These are phyloP conservation scores for Fagus crenata DNA, from an alignment of 306 rosid genomes.

Conservation along the genomic window DNA sequence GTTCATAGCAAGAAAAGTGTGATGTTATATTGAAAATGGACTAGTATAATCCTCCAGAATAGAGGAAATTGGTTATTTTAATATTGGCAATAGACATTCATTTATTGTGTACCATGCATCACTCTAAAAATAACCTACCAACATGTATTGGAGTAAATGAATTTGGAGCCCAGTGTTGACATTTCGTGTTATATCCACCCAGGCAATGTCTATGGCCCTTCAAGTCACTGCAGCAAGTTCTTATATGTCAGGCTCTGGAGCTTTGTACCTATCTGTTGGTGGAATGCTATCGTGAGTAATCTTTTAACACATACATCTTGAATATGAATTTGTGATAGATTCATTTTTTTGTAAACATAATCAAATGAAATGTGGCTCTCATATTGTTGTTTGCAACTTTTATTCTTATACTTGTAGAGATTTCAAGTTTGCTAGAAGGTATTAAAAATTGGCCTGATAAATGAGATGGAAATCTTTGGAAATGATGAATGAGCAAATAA, in stretches of 20 bases:
- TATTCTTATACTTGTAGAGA: slow-evolving; percentile 9
- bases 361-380: slow-evolving; percentile 13
- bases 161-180: slow-evolving; percentile 10
- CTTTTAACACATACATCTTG: slow-evolving; percentile 13
- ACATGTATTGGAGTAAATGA: background rate
- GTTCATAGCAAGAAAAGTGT: background rate
- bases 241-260: slow-evolving; percentile 45
- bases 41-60: background rate
- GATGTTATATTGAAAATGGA: slow-evolving; percentile 13
- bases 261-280: slow-evolving; percentile 77
- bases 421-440: too few species aligned
- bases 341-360: slow-evolving; percentile 15
- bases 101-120: background rate
- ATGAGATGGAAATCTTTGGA: background rate
- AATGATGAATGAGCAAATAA: background rate
- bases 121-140: background rate
- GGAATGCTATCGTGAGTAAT: slow-evolving; percentile 89
- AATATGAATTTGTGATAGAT: slow-evolving; percentile 20
- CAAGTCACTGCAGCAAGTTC: slow-evolving; percentile 78
- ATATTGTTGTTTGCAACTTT: slow-evolving; percentile 3
- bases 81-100: background rate
- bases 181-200: slow-evolving; percentile 16
- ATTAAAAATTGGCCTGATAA: background rate
- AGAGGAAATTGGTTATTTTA: slow-evolving; percentile 9
- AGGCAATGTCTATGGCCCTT: slow-evolving; percentile 75